Evolutionary conservation across 805 yeast genomes (phyloP).

Genomic region (Vanderwaltozyma verrucispora): DNA sequence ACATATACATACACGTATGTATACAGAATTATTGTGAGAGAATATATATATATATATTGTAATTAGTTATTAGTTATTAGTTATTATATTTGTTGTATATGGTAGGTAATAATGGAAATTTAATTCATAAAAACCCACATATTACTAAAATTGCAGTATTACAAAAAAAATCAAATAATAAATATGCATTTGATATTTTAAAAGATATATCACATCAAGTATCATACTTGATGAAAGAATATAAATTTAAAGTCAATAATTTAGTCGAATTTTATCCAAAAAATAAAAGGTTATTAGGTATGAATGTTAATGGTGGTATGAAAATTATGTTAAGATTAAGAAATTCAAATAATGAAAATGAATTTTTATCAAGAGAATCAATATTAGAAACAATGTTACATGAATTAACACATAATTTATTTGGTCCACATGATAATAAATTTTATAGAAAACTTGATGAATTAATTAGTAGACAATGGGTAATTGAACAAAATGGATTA

Average conservation of each 20-base stretch:
- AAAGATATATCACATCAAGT: slow-evolving; percentile 61
- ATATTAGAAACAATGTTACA: slow-evolving; percentile 79
- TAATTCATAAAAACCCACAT: slow-evolving; percentile 22
- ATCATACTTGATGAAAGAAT: slow-evolving; percentile 67
- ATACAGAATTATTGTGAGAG: too few species aligned
- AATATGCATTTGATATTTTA: slow-evolving; percentile 46
- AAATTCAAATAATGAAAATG: slow-evolving; percentile 38
- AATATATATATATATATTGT: too few species aligned
- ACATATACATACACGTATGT: too few species aligned
- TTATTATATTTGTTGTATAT: too few species aligned
- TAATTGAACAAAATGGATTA: slow-evolving; percentile 21
- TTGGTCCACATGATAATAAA: slow-evolving; percentile 69
- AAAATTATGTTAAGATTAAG: slow-evolving; percentile 67
- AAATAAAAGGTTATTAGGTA: slow-evolving; percentile 53
- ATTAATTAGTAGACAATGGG: slow-evolving; percentile 40
- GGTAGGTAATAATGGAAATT: too few species aligned
- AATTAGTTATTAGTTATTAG: too few species aligned
- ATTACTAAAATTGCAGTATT: slow-evolving; percentile 34
- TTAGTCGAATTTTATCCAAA: slow-evolving; percentile 79
- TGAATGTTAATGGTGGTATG: slow-evolving; percentile 71
- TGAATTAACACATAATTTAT: slow-evolving; percentile 71
- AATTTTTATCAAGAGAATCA: slow-evolving; percentile 53
- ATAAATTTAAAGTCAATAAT: slow-evolving; percentile 52
- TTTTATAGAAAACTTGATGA: slow-evolving; percentile 62
- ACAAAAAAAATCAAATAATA: slow-evolving; percentile 37